Evolutionary conservation across 2,329 filamentous ascomycete species (phyloP).

Genomic region (Niveomyces coronatus): DNA sequence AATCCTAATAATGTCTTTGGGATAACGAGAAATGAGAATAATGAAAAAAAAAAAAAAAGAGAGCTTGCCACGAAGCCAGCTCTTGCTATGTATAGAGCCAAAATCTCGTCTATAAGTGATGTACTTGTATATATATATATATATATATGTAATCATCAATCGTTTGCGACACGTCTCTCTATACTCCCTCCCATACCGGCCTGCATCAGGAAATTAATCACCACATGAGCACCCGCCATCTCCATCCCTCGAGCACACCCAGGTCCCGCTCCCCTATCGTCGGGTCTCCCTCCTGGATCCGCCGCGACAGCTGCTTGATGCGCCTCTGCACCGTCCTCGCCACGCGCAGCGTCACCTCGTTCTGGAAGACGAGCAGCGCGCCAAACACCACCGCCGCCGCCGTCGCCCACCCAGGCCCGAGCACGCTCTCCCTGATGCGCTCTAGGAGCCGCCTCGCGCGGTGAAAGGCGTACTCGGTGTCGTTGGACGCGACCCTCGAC

Average conservation of each 20-base stretch:
- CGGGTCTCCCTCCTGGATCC: conserved; percentile 37
- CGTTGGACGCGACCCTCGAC: conserved; percentile 30
- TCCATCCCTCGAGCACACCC: conserved; percentile 41
- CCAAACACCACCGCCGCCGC: conserved; percentile 46
- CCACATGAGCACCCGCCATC: conserved; percentile 45
- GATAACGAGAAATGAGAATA: too few relatives aligned
- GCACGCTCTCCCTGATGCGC: conserved; percentile 36
- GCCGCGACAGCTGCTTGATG: conserved; percentile 35
- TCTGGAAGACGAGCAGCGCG: conserved; percentile 47
- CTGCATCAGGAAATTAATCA: conserved; percentile 16
- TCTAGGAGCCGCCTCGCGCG: conserved; percentile 39
- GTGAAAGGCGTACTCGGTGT: conserved; percentile 48
- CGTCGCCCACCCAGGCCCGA: conserved; percentile 35
- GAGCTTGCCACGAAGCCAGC: too few relatives aligned
- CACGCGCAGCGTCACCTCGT: conserved; percentile 46
- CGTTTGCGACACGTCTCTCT: too few relatives aligned
- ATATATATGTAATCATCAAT: background rate
- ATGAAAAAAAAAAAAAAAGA: too few relatives aligned
- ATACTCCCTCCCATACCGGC: too few relatives aligned
- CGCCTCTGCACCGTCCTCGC: conserved; percentile 41
- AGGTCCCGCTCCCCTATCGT: conserved; percentile 39
- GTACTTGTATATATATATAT: background rate
- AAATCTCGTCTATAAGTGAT: background rate
- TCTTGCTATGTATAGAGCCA: background rate
- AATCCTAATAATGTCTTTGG: too few relatives aligned